Base-by-base conservation (phyloP, 352 stramenopile species). In the Phytopythium sindhum region DNA sequence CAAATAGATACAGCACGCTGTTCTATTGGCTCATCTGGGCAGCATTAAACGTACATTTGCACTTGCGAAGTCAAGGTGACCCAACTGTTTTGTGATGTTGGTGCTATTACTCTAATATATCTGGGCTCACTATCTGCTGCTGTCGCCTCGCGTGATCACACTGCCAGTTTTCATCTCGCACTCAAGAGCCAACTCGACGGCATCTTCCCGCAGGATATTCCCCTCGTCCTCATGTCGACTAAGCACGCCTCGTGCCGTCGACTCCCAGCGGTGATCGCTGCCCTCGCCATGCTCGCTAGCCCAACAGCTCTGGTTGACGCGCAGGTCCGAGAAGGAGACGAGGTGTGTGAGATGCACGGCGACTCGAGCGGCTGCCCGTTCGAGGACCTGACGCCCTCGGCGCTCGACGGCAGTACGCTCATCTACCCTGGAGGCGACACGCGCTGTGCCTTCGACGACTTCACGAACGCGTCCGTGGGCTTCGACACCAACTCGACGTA, bases 381-480 rank as follows among this genome's bases (percentile, higher is more conserved):
- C 7, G 70, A 77, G 28, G 60, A 69, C 52, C 68, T 84, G 54
- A 70, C 52, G 47, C 44, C 65, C 19, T 73, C 70, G 15, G 57
- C 63, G 44, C 57, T 69, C 35, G 73, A 84, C 45, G 57, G 63
- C 45, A 78, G 64, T 44, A 70, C 66, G 53, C 64, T 76, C 52
- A 68, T 84, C 23, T 84, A 74, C 63, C 69, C 69, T 0, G 66
- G 66, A 2, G 66, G 60, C 55, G 41, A 68, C 24, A 76, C 69
- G 5, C 69, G 69, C 39, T 76, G 69, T 35, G 69, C 69, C 15
- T 73, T 76, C 28, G 69, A 76, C 62, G 66, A 76, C 63, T 71
- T 62, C 42, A 61, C 51, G 39, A 65, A 68, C 15, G 50, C 52
- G 51, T 61, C 35, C 11, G 58, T 62, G 41, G 3, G 6, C 23